Conservation (phyloP, 2,329 filamentous ascomycete genomes). For the Penicillium sp. region DNA sequence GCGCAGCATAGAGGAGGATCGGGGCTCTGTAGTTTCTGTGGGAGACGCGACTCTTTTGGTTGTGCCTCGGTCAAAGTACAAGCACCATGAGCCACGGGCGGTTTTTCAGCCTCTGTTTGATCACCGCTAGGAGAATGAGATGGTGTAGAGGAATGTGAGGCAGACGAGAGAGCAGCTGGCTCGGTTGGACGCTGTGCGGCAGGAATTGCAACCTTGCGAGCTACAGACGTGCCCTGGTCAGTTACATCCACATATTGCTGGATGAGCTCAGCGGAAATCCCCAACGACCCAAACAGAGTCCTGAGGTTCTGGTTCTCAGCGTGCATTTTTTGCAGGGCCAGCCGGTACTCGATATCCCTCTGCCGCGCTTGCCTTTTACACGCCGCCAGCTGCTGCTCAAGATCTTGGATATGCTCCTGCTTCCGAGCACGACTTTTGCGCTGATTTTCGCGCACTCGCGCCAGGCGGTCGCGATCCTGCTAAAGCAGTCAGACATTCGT, state of each 20-base stretch:
- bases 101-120: neutral
- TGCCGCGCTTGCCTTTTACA: slow-evolving; percentile 29
- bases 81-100: neutral
- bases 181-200: slow-evolving; percentile 20
- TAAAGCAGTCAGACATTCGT: slow-evolving; percentile 4
- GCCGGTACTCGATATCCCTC: slow-evolving; percentile 34
- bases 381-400: slow-evolving; percentile 32
- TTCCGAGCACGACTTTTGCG: slow-evolving; percentile 37
- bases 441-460: slow-evolving; percentile 42
- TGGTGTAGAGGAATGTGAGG: neutral
- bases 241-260: slow-evolving; percentile 28
- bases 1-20: slow-evolving; percentile 26
- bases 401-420: slow-evolving; percentile 37
- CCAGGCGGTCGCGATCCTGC: slow-evolving; percentile 34
- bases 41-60: neutral
- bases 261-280: slow-evolving; percentile 23
- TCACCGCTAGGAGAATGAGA: neutral
- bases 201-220: slow-evolving; percentile 38
- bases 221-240: slow-evolving; percentile 17
- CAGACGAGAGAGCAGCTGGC: neutral
- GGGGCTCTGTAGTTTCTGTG: neutral
- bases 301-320: slow-evolving; percentile 34
- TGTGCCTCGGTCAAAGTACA: neutral
- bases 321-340: slow-evolving; percentile 34
- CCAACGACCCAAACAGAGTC: slow-evolving; percentile 25